Evolutionary conservation across 257 asterid species (phyloP), one percentile per base, ranked within the genome.

Genomic region (Petunia secreta): DNA sequence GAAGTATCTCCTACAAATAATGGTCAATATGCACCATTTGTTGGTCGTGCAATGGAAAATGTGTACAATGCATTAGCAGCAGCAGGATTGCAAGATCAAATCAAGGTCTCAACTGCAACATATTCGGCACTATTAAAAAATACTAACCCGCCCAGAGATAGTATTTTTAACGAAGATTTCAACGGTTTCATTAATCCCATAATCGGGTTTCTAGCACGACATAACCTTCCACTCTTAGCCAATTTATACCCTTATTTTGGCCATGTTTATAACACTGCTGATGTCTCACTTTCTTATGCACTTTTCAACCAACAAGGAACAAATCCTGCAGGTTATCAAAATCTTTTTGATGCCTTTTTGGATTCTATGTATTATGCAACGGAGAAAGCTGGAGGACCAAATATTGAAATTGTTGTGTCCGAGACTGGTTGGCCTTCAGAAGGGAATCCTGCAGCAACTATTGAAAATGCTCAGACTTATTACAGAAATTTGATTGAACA

Each of bases 401-500:
- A 73, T 25, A 43, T 89, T 3, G 75, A 52, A 43, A 55, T 87
- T 3, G 76, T 85, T 11, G 89, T 88, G 11, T 71, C 88, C 0
- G 91, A 88, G 64, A 79, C 81, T 4, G 91, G 91, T 0, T 88
- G 90, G 90, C 90, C 90, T 14, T 64, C 89, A 2, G 80, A 41
- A 0, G 90, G 85, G 50, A 83, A 80, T 48, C 48, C 79, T 15
- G 80, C 63, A 7, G 43, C 89, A 9, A 81, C 75, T 9, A 1
- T 60, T 2, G 63, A 83, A 1, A 84, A 80, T 77, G 87, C 85
- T 0, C 46, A n/a, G n/a, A 73, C 43, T 79, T 88, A 65, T 10
- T 71, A 59, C 4, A 63, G 11, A 2, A 82, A 80, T 63, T 63
- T 89, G 77, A 59, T 86, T 64, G 3, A 43, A 0, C 88, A 83